Evolutionary conservation across 1,284 basidiomycete species (phyloP).

Genomic region (Trametes versicolor): DNA sequence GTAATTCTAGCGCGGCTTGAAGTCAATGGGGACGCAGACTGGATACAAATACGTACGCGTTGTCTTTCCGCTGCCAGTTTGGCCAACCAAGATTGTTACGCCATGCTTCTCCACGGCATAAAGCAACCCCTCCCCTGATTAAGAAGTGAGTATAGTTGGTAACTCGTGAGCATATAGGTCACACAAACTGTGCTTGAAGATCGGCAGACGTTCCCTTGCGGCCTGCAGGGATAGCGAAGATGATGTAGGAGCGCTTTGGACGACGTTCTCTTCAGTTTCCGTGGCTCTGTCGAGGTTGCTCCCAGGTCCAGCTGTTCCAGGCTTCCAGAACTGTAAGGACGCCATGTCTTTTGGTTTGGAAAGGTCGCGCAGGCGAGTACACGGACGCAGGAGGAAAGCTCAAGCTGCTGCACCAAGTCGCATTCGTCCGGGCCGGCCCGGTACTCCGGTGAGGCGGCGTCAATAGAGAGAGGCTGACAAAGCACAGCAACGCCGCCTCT

Average conservation of each 20-base stretch:
- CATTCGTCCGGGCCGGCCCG: too few relatives aligned
- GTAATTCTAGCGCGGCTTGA: constrained; percentile 72
- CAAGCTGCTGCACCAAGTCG: neutral
- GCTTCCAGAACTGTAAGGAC: constrained; percentile 80
- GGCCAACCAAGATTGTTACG: constrained; percentile 91
- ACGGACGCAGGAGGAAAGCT: neutral
- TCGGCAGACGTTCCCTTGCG: constrained; percentile 86
- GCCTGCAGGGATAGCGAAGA: constrained; percentile 70
- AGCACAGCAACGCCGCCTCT: neutral
- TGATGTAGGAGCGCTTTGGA: constrained; percentile 71
- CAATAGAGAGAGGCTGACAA: neutral
- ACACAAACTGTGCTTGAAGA: constrained; percentile 81
- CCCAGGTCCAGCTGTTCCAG: constrained; percentile 86
- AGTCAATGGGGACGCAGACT: neutral
- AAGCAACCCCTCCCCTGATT: constrained; percentile 76
- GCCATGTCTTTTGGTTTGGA: constrained; percentile 42
- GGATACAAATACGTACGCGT: constrained; percentile 72
- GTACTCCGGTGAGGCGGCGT: neutral
- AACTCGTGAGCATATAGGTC: neutral
- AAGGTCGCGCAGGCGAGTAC: neutral
- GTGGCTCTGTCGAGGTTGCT: constrained; percentile 87
- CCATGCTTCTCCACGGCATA: constrained; percentile 87
- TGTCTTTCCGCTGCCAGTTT: constrained; percentile 98
- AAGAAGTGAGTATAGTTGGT: neutral
- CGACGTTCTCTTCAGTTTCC: constrained; percentile 75